Percentiles rank a stretch among this genome's conserved stretches.
phyloP scores from a whole-genome alignment of 306 rosid genomes.

The Sesbania bispinosa region DNA sequence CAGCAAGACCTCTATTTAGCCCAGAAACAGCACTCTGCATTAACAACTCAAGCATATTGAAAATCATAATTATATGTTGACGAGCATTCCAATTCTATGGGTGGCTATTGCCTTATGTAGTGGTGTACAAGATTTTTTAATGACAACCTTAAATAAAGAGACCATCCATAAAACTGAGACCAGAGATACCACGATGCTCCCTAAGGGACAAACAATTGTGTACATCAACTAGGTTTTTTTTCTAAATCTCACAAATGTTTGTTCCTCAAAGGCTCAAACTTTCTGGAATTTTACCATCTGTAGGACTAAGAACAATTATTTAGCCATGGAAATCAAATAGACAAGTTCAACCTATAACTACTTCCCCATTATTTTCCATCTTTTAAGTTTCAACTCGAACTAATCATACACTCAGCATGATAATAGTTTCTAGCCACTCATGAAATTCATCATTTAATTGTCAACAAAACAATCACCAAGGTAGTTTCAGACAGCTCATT shows the following conservation, averaged over 20 bases:
- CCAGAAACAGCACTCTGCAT: slow-evolving; percentile 86
- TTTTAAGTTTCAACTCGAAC: not conserved
- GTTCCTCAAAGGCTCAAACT: not conserved
- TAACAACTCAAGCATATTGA: slow-evolving; percentile 4
- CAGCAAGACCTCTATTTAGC: slow-evolving; percentile 93
- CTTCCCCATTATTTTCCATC: not conserved
- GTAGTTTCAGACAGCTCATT: not conserved
- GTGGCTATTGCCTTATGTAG: not conserved
- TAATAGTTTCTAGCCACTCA: not conserved
- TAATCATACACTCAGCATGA: not conserved
- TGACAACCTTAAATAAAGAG: not conserved
- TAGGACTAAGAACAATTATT: not conserved
- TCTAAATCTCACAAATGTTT: too few species aligned
- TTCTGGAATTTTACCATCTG: not conserved
- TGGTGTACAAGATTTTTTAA: not conserved
- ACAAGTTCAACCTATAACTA: not conserved
- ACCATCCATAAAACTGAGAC: not conserved
- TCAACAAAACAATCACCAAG: not conserved
- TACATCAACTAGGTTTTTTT: not conserved
- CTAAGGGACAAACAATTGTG: not conserved
- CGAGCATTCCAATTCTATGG: not conserved
- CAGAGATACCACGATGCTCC: not conserved
- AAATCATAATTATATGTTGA: not conserved
- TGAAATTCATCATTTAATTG: not conserved
- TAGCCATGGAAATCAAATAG: not conserved